Evolutionary conservation across 306 rosid species (phyloP).

Genomic region (Lagenaria siceraria): DNA sequence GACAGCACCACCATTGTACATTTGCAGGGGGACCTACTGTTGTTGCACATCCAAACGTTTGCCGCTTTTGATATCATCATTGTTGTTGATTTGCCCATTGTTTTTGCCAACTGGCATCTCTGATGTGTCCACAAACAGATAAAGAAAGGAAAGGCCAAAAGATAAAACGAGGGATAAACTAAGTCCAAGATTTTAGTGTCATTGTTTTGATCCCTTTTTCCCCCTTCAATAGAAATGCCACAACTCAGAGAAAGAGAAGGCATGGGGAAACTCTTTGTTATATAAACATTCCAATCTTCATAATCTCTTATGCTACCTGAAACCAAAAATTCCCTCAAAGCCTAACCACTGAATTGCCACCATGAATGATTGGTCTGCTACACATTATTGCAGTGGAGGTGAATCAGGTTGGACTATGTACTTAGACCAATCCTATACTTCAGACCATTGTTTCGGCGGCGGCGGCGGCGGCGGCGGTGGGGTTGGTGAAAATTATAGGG

Average conservation of each 20-base stretch:
- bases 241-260: not conserved
- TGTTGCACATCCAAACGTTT: not conserved
- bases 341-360: not conserved
- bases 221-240: constrained; percentile 7
- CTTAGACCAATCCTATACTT: constrained; percentile 49
- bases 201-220: constrained; percentile 30
- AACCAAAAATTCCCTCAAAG: not conserved
- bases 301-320: not conserved
- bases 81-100: constrained; percentile 17
- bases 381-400: constrained; percentile 48
- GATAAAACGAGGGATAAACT: constrained; percentile 51
- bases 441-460: constrained; percentile 23
- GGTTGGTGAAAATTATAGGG: constrained; percentile 10
- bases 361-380: constrained; percentile 23
- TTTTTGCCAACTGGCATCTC: constrained; percentile 80
- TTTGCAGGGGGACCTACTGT: not conserved
- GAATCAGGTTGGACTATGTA: constrained; percentile 96
- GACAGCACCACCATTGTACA: constrained; percentile 15
- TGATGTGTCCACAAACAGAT: constrained; percentile 26
- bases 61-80: constrained; percentile 3
- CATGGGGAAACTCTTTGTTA: not conserved
- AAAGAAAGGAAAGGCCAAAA: constrained; percentile 50
- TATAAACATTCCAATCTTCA: not conserved
- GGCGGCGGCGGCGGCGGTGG: constrained; percentile 5
- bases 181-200: constrained; percentile 48